These are phyloP conservation scores for Lentinus brumalis DNA, from an alignment of 768 basidiomycete species.

Conservation along the genomic window DNA sequence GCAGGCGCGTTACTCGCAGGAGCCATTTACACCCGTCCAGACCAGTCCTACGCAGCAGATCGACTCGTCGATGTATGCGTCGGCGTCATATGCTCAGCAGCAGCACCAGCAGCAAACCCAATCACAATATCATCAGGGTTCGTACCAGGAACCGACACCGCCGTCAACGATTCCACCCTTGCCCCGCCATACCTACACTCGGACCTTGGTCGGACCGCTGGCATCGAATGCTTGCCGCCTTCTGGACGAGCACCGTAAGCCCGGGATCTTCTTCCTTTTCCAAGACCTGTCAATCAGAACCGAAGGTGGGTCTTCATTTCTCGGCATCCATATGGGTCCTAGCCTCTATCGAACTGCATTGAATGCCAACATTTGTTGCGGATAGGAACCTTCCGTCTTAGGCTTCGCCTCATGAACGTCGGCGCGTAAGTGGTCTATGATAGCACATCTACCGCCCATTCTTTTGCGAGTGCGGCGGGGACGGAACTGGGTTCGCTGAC, in stretches of 20 bases:
- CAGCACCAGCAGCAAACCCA: slow-evolving; percentile 32
- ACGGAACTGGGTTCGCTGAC: slow-evolving; percentile 12
- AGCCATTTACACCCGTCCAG: slow-evolving; percentile 22
- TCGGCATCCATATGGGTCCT: slow-evolving; percentile 15
- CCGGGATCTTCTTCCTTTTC: slow-evolving; percentile 93
- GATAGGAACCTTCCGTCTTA: slow-evolving; percentile 80
- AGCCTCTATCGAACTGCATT: slow-evolving; percentile 18
- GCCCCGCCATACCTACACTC: slow-evolving; percentile 74
- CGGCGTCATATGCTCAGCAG: slow-evolving; percentile 37
- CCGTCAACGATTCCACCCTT: slow-evolving; percentile 44
- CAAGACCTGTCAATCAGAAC: slow-evolving; percentile 93
- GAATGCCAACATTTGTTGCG: slow-evolving; percentile 16
- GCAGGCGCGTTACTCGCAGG: slow-evolving; percentile 22
- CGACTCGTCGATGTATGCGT: slow-evolving; percentile 34
- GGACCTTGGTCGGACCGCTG: slow-evolving; percentile 88
- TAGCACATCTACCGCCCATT: slow-evolving; percentile 7
- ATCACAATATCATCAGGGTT: slow-evolving; percentile 25
- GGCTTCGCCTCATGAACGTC: slow-evolving; percentile 87
- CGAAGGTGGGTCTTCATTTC: slow-evolving; percentile 59
- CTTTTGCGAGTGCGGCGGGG: slow-evolving; percentile 7
- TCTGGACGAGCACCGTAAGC: slow-evolving; percentile 79
- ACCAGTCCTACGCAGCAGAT: slow-evolving; percentile 32
- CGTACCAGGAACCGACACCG: slow-evolving; percentile 30
- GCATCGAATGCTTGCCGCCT: slow-evolving; percentile 85
- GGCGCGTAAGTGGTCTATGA: slow-evolving; percentile 70